Evolutionary conservation across 345 rosid species (phyloP).

Genomic region (Brassica juncea): DNA sequence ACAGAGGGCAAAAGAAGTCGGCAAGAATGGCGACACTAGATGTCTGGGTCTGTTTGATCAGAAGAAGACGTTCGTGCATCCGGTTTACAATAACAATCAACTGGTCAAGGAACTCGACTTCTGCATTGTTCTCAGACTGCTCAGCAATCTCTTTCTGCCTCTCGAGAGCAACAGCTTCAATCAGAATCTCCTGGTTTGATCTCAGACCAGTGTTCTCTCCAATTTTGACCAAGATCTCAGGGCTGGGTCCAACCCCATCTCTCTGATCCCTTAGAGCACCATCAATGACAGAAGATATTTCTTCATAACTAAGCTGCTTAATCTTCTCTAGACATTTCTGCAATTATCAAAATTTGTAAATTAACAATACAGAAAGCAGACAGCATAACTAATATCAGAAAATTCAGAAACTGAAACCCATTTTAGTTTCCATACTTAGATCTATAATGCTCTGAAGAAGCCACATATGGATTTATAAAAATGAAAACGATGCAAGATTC

Average conservation of each 20-base stretch:
- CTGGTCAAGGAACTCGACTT: conserved; percentile 76
- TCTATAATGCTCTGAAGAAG: no score
- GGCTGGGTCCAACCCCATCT: conserved; percentile 59
- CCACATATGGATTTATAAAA: no score
- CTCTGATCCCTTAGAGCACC: conserved; percentile 64
- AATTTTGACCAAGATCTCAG: conserved; percentile 68
- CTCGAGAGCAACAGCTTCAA: conserved; percentile 94
- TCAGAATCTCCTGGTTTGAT: conserved; percentile 87
- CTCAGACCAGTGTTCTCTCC: conserved; percentile 72
- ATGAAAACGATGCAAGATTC: neutral
- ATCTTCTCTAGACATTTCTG: conserved; percentile 73
- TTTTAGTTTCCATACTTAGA: no score
- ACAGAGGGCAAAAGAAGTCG: conserved; percentile 94
- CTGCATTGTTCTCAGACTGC: conserved; percentile 71
- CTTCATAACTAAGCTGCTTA: conserved; percentile 59
- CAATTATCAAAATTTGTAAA: conserved; percentile 45
- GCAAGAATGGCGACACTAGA: conserved; percentile 78
- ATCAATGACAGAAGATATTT: conserved; percentile 60
- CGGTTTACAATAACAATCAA: conserved; percentile 62
- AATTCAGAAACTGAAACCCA: no score
- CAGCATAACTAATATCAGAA: no score
- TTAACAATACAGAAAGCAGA: neutral
- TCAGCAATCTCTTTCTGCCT: conserved; percentile 92
- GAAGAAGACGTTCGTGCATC: conserved; percentile 77
- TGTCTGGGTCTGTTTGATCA: conserved; percentile 73